phyloP scores from a whole-genome alignment of 306 rosid species.

The Vigna mungo region DNA sequence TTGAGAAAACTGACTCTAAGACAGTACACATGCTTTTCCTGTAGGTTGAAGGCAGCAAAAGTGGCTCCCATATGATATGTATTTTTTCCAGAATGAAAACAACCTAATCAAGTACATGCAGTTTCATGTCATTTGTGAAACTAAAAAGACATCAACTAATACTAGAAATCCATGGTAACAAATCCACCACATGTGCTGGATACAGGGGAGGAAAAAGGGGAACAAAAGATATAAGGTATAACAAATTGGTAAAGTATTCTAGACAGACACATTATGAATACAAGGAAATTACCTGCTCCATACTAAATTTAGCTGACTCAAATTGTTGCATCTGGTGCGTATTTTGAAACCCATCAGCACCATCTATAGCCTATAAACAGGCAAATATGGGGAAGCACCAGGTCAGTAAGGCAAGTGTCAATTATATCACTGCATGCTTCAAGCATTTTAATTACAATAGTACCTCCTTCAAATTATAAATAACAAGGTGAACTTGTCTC shows the following conservation, averaged over 20 bases:
- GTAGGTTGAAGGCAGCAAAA: conserved; percentile 81
- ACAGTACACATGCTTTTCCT: conserved; percentile 80
- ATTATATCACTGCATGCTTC: conserved; percentile 23
- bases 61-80: conserved; percentile 95
- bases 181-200: background rate
- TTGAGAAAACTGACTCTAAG: conserved; percentile 83
- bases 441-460: conserved; percentile 40
- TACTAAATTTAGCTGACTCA: conserved; percentile 84
- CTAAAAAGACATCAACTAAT: conserved; percentile 28
- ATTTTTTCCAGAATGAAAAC: conserved; percentile 87
- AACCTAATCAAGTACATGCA: conserved; percentile 65
- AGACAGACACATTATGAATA: conserved; percentile 18
- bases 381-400: conserved; percentile 38
- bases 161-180: conserved; percentile 24
- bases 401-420: conserved; percentile 30
- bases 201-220: background rate
- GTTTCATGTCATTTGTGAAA: conserved; percentile 39
- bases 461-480: conserved; percentile 89
- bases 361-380: conserved; percentile 77
- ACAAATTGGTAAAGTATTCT: conserved; percentile 20
- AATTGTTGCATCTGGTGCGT: conserved; percentile 79
- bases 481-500: conserved; percentile 83
- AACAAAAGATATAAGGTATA: conserved; percentile 12
- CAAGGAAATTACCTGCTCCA: conserved; percentile 78
- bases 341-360: conserved; percentile 94